Evolutionary conservation across 306 rosid genomes (phyloP), one percentile per base, ranked within the genome.

Genomic region (Malus asiatica): DNA sequence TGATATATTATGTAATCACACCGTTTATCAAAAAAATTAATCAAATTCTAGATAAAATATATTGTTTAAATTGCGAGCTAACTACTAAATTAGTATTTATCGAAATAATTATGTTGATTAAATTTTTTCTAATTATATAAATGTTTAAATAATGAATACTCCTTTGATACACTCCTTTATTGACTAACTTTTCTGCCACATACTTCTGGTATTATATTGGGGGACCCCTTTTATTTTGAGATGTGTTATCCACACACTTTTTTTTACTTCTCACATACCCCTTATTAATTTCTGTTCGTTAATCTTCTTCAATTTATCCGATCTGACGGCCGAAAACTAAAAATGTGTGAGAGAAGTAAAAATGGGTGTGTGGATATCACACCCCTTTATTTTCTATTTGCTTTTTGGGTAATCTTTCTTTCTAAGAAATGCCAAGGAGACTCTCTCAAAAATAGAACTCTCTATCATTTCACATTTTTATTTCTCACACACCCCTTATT

Each of bases 341-440:
- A 27, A 27, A 27, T 2, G 29, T 27, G 29, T 27, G 29, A 27
- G 3, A 27, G 29, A 27, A 27, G 29, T 27, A 27, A 27, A 27
- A 27, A 27, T 2, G 3, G 29, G 3, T 27, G 29, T 27, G 29
- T 27, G 29, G 29, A 27, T 27, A 27, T 27, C 29, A 27, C 29
- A 27, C 29, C 18, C 67, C 76, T 82, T 83, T 80, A 83, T 74
- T 71, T 80, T 20, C 58, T 32, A 76, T 82, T 80, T 70, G 76
- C 80, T 63, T 85, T 80, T 80, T 63, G 79, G 84, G 82, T 81
- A 80, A 85, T 76, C 83, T 76, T 77, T 58, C 78, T 77, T 38
- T 35, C 8, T 35, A 1, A 38, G 10, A 38, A 38, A 38, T 38
- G 42, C 7, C 42, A 38, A 38, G 9, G 42, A 38, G 10, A 38